A percentile compares a stretch with the other conserved stretches of the same genome.
Conservation (phyloP, 2,329 filamentous ascomycete genomes). For the Mycosphaerelloides madeirae region DNA sequence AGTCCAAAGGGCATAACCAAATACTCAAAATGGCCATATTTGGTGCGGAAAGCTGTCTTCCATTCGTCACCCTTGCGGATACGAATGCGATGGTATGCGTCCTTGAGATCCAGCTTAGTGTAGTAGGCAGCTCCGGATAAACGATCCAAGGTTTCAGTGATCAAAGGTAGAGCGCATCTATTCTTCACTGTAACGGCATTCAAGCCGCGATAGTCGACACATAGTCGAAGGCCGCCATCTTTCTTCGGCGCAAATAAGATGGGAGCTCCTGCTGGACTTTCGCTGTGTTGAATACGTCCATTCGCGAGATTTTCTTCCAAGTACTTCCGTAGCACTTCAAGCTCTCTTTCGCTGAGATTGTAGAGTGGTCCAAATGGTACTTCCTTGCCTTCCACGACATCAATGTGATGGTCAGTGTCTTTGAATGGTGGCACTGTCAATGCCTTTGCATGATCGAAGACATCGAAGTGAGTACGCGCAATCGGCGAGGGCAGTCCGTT, state of each 20-base stretch:
- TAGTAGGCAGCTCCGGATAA: constrained; percentile 16
- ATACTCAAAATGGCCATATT: constrained; percentile 24
- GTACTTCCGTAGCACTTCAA: neutral
- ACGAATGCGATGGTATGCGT: constrained; percentile 23
- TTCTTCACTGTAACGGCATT: constrained; percentile 33
- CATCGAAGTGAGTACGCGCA: no score
- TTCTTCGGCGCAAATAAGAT: constrained; percentile 21
- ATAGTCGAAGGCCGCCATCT: constrained; percentile 19
- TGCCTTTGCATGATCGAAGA: no score
- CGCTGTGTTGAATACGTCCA: neutral
- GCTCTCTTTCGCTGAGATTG: neutral
- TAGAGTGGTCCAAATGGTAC: neutral
- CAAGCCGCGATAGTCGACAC: constrained; percentile 29
- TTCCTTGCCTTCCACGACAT: neutral
- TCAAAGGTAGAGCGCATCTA: constrained; percentile 24
- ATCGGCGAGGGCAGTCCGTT: no score
- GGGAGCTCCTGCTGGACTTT: constrained; percentile 4
- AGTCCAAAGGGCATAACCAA: constrained; percentile 27
- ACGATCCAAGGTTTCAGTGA: constrained; percentile 23
- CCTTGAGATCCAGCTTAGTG: constrained; percentile 24
- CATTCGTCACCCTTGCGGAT: constrained; percentile 24
- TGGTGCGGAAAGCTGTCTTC: constrained; percentile 19
- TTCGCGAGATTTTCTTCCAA: neutral
- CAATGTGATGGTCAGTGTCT: neutral
- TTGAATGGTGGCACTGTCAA: no score